Percentiles rank a stretch among this genome's conserved stretches.
Evolutionary conservation across 257 asterid species (phyloP).

Genomic region (Plectranthus barbatus): DNA sequence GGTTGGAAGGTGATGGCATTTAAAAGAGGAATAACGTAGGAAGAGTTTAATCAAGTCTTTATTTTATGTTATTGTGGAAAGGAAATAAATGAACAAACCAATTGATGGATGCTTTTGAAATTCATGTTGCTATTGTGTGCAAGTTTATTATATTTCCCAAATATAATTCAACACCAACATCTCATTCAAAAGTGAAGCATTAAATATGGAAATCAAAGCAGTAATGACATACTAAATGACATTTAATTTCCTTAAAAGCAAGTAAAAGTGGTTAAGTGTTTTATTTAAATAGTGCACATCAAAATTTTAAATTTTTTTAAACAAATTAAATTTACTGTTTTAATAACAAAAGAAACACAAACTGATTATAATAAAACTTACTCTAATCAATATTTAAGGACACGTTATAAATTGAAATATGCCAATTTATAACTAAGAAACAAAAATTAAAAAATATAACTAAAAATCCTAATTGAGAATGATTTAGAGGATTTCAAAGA

Average conservation of each 20-base stretch:
- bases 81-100: neutral
- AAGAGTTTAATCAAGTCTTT: neutral
- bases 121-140: neutral
- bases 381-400: too few species aligned
- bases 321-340: too few species aligned
- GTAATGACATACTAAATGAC: conserved; percentile 1
- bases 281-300: too few species aligned
- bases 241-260: neutral
- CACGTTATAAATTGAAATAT: too few species aligned
- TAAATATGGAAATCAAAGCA: neutral
- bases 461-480: too few species aligned
- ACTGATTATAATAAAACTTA: too few species aligned
- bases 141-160: neutral
- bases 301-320: too few species aligned
- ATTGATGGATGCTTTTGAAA: neutral
- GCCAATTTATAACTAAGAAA: too few species aligned
- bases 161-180: neutral
- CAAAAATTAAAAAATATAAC: too few species aligned
- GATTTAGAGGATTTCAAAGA: too few species aligned
- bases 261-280: neutral
- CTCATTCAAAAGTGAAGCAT: neutral
- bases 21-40: conserved; percentile 1
- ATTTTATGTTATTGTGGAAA: neutral
- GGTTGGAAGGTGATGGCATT: neutral
- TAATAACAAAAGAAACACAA: too few species aligned